Percentiles rank a stretch among this genome's conserved stretches.
Conservation (phyloP, 2,329 filamentous ascomycete genomes). For the Trichophaea hybrida region DNA sequence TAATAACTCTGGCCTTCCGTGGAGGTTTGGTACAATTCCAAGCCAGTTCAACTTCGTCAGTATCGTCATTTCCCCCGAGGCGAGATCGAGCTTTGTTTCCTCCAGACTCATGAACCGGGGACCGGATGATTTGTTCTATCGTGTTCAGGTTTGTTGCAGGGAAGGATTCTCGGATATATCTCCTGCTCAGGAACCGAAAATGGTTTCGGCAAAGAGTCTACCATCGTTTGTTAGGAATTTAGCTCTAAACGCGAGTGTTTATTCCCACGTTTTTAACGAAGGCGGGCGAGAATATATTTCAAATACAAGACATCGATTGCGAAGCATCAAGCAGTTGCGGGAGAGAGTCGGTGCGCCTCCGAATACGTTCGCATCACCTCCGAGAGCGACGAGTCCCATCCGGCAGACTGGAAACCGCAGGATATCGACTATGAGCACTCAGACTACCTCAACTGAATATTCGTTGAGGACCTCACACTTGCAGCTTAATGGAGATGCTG, state of each 20-base stretch:
- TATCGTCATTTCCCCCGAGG: constrained; percentile 85
- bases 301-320: constrained; percentile 74
- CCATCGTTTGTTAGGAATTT: constrained; percentile 76
- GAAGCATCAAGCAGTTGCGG: constrained; percentile 68
- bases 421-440: constrained; percentile 17
- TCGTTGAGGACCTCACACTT: constrained; percentile 20
- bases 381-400: constrained; percentile 7
- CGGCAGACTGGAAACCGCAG: constrained; percentile 14
- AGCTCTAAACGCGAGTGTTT: constrained; percentile 85
- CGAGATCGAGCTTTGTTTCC: constrained; percentile 59
- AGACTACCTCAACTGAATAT: constrained; percentile 12
- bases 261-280: constrained; percentile 77
- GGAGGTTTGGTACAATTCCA: constrained; percentile 80
- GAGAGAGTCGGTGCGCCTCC: constrained; percentile 41
- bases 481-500: constrained; percentile 18
- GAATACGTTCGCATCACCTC: constrained; percentile 1
- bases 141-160: constrained; percentile 77
- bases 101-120: constrained; percentile 35
- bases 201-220: constrained; percentile 68
- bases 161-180: constrained; percentile 84
- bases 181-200: constrained; percentile 74
- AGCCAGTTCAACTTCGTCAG: constrained; percentile 95
- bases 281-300: constrained; percentile 71
- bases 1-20: constrained; percentile 85
- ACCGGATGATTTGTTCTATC: constrained; percentile 51